Evolutionary conservation across 371 early-diverging fungal species (phyloP).

Genomic region (Rhizopus stolonifer): DNA sequence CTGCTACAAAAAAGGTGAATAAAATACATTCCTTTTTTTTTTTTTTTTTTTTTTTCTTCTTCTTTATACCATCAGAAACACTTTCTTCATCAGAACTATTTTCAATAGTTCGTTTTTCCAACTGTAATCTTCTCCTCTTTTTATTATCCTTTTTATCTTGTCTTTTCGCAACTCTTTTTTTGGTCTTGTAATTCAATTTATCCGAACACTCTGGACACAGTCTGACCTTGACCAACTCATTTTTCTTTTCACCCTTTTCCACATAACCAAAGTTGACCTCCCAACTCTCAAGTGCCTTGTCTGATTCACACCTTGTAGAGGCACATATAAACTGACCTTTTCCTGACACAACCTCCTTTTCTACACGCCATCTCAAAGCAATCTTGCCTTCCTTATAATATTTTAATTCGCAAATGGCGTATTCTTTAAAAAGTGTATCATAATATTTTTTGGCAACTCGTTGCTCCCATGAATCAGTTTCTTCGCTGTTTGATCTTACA

Average conservation of each 20-base stretch:
- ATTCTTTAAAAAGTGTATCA: constrained; percentile 84
- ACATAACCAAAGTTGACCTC: constrained; percentile 85
- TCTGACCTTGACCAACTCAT: constrained; percentile 80
- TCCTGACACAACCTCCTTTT: constrained; percentile 73
- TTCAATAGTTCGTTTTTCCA: not conserved
- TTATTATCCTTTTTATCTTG: constrained; percentile 3
- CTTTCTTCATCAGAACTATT: not conserved
- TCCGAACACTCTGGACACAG: constrained; percentile 70
- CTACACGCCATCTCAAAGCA: constrained; percentile 83
- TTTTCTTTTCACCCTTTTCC: constrained; percentile 69
- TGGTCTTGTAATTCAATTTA: constrained; percentile 40
- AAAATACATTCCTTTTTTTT: no score
- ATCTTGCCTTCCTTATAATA: constrained; percentile 76
- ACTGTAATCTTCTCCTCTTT: not conserved
- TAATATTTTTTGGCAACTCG: constrained; percentile 85
- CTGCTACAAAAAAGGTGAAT: no score
- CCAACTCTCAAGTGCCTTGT: constrained; percentile 65
- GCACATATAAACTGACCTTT: constrained; percentile 80
- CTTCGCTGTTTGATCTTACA: constrained; percentile 39
- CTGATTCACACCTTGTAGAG: constrained; percentile 54
- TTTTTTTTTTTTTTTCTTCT: no score
- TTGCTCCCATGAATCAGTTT: constrained; percentile 68
- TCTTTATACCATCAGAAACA: not conserved
- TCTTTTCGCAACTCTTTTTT: constrained; percentile 29
- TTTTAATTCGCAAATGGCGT: constrained; percentile 74